phyloP scores from a whole-genome alignment of 768 basidiomycete species.

The Lenzites betulinus region DNA sequence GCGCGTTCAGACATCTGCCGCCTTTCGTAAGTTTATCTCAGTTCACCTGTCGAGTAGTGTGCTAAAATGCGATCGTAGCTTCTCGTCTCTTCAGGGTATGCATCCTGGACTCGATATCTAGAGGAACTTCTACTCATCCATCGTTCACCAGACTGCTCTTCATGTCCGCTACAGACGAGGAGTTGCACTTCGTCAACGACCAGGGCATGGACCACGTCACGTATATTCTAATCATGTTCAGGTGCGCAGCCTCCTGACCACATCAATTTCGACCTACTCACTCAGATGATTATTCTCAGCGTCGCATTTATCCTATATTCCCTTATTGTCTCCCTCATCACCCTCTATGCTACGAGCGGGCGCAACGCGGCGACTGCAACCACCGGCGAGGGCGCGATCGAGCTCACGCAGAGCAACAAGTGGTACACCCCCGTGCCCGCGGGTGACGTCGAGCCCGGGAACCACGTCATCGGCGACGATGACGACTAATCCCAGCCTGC shows the following conservation, averaged over 20 bases:
- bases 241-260: slow-evolving; percentile 42
- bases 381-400: slow-evolving; percentile 40
- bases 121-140: background rate
- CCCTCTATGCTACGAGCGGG: slow-evolving; percentile 66
- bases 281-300: slow-evolving; percentile 35
- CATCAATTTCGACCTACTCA: background rate
- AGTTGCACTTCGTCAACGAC: slow-evolving; percentile 68
- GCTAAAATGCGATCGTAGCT: slow-evolving; percentile 44
- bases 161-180: slow-evolving; percentile 94
- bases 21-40: slow-evolving; percentile 69
- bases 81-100: slow-evolving; percentile 72
- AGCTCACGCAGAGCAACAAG: slow-evolving; percentile 47
- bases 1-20: slow-evolving; percentile 83
- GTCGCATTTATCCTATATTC: slow-evolving; percentile 80
- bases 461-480: slow-evolving; percentile 56
- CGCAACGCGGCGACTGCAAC: slow-evolving; percentile 45
- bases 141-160: slow-evolving; percentile 64
- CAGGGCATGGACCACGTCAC: slow-evolving; percentile 90
- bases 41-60: background rate
- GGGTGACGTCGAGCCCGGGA: slow-evolving; percentile 26
- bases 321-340: slow-evolving; percentile 67
- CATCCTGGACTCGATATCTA: background rate
- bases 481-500: slow-evolving; percentile 27
- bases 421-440: slow-evolving; percentile 69
- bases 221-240: slow-evolving; percentile 82